Percentiles rank a stretch among this genome's conserved stretches.
Evolutionary conservation across 345 rosid genomes (phyloP).

Genomic region (Theobroma cacao): DNA sequence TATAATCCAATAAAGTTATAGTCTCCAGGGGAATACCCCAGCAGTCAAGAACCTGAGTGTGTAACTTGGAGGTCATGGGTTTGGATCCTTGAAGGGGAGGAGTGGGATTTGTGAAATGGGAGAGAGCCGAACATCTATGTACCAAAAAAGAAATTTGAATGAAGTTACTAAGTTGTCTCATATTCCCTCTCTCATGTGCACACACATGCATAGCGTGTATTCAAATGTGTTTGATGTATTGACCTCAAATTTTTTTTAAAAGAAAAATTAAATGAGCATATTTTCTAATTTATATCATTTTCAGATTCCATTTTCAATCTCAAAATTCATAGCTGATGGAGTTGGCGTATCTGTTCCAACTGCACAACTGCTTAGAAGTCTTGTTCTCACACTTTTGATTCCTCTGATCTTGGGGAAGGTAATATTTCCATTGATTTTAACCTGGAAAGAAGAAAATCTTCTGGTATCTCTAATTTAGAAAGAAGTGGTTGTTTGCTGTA

Average conservation of each 20-base stretch:
- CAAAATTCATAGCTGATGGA: constrained; percentile 79
- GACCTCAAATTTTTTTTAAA: background rate
- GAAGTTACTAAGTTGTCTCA: background rate
- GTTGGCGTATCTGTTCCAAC: constrained; percentile 84
- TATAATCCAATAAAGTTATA: background rate
- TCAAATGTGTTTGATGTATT: background rate
- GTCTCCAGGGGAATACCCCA: background rate
- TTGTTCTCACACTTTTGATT: constrained; percentile 62
- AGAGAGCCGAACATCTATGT: background rate
- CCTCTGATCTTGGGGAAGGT: constrained; percentile 92
- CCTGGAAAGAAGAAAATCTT: background rate
- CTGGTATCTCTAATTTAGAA: background rate
- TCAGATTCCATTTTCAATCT: constrained; percentile 87
- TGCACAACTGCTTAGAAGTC: constrained; percentile 71
- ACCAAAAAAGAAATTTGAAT: background rate
- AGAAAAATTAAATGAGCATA: background rate
- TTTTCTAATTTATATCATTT: constrained; percentile 5
- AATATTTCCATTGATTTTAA: constrained; percentile 13
- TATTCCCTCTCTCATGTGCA: background rate
- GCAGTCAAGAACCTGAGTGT: background rate
- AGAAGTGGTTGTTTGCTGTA: background rate
- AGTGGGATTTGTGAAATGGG: background rate
- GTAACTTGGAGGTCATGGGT: background rate
- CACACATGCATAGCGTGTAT: background rate
- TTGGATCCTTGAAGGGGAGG: background rate